Base-by-base conservation (phyloP, 768 basidiomycete genomes). In the Mycena rebaudengoi region DNA sequence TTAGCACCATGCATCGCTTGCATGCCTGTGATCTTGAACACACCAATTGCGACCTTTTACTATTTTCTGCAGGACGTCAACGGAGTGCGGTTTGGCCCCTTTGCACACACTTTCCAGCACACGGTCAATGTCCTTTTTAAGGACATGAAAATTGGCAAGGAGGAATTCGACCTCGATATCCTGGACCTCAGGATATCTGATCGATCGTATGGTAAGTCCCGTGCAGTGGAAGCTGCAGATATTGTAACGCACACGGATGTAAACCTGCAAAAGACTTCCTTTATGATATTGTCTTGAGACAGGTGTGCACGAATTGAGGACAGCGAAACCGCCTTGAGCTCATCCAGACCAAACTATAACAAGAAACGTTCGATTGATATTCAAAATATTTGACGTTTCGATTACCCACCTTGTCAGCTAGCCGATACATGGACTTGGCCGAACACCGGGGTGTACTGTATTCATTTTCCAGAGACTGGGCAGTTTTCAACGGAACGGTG, bases 171-270 rank as follows among this genome's bases (percentile, higher is more conserved):
- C 57, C 46, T 59, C 57, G 46, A 49, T 7, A 14, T 59, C 57
- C 46, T 48, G 44, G 46, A 59, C 21, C 20, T 39, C 57, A n/a
- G 57, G 35, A 40, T 59, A 59, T 5, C 57, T 58, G 28, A 16
- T 30, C 16, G 11, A 18, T 33, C 23, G 5, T 48, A 26, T 7
- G 25, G 13, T 5, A 20, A 25, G 20, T 11, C 7, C 14, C 8
- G 25, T 50, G 30, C 14, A 30, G 10, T 26, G 16, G n/a, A 56
- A 18, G 26, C 13, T 35, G 43, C 26, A 18, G 28, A 25, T n/a
- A n/a, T n/a, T n/a, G n/a, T n/a, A n/a, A 52, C 62, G 6, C 20
- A 64, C 62, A 50, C 20, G 10, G 62, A 57, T 7, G 62, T 57
- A 26, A 64, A 64, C 25, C 30, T 46, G 39, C 48, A 64, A 29